Base-by-base conservation (phyloP, 2,329 filamentous ascomycete species). In the Onygena corvina region DNA sequence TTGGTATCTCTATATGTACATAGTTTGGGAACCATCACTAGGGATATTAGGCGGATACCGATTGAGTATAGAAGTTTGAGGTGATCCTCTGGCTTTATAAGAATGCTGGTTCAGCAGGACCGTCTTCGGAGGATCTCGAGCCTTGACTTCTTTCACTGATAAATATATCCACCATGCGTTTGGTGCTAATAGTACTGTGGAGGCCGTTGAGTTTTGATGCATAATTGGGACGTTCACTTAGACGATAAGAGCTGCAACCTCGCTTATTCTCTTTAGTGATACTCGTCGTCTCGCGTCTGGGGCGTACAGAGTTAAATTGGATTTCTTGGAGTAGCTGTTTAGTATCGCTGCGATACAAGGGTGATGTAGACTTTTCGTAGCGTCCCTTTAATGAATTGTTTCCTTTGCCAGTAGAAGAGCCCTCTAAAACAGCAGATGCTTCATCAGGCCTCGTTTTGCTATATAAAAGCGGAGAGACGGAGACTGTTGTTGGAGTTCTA, bases 141-240 rank as follows among this genome's bases (percentile, higher is more conserved):
- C 48, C 36, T 29, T 53, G 52, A 23, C 55, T 52, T 31, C 55
- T 51, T 21, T 56, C 50, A 34, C 52, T 56, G 31, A 57, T 50
- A 21, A 57, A 57, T 46, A 56, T 27, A 49, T 57, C 55, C 42
- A 57, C 55, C 55, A 58, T 58, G 8, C 52, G 51, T 44, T 57
- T 58, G 38, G 52, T 56, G 29, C 53, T 56, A 20, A 55, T 53
- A 7, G 55, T 52, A 38, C 53, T 55, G 46, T 51, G 53, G 23
- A 53, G 44, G 34, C 53, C 52, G 8, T 46, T 48, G 14, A 54
- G 48, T 27, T 49, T 54, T 25, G 46, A 29, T 12, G 49, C 25
- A 11, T 48, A 40, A 21, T 50, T 30, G 14, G 47, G 29, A 4
- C 35, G 36, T 5, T 42, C 35, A 18, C 12, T 33, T 14, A 23